phyloP scores from a whole-genome alignment of 345 rosid genomes.

The Balakata baccata region DNA sequence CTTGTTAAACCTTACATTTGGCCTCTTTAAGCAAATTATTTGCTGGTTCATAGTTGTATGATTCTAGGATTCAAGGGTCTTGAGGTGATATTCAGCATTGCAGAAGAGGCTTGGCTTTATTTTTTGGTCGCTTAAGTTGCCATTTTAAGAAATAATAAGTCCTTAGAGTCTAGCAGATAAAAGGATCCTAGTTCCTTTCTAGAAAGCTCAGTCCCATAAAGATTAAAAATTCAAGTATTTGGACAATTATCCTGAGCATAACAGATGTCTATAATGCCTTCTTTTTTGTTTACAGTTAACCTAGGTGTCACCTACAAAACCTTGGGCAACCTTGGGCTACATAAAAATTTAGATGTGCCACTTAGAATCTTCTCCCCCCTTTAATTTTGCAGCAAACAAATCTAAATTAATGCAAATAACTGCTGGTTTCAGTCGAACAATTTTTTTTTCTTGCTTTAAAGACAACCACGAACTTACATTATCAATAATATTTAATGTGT shows the following conservation, averaged over 20 bases:
- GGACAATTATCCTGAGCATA: neutral
- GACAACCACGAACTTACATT: neutral
- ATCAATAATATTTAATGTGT: neutral
- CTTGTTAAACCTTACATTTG: neutral
- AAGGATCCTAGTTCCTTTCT: neutral
- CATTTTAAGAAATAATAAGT: neutral
- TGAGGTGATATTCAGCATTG: neutral
- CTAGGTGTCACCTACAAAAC: slow-evolving; percentile 2
- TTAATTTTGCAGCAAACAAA: too few species aligned
- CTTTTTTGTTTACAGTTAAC: neutral
- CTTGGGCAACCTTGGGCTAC: slow-evolving; percentile 4
- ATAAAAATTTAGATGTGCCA: neutral
- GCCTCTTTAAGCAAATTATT: neutral
- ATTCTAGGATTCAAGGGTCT: neutral
- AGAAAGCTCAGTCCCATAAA: neutral
- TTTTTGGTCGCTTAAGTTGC: neutral
- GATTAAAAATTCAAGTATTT: too few species aligned
- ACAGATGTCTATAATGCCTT: neutral
- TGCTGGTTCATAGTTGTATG: neutral
- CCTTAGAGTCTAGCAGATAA: neutral
- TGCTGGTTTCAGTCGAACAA: neutral
- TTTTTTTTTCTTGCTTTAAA: neutral
- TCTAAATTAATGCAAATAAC: neutral
- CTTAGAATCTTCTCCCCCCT: neutral
- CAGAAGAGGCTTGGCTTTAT: neutral